A percentile compares a stretch with the other conserved stretches of the same genome.
Conservation (phyloP, 306 rosid genomes). For the Vicia villosa region DNA sequence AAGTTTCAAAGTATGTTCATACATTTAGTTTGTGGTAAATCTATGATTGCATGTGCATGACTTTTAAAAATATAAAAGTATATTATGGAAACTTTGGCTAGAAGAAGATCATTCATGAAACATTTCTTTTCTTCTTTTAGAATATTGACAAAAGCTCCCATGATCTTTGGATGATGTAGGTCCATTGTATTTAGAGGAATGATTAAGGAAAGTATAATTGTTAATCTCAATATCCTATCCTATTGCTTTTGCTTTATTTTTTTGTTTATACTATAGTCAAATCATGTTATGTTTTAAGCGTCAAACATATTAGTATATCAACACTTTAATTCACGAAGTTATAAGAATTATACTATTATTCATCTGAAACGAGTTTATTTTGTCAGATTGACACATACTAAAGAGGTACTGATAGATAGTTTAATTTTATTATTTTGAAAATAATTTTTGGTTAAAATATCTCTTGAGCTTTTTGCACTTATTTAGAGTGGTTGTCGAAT, state of each 20-base stretch:
- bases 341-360: not conserved
- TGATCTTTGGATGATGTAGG: slow-evolving; percentile 1
- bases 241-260: not conserved
- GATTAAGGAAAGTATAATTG: not conserved
- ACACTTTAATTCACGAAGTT: not conserved
- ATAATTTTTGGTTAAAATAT: too few relatives aligned
- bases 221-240: not conserved
- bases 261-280: not conserved
- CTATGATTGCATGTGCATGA: not conserved
- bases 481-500: too few relatives aligned
- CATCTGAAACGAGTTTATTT: not conserved
- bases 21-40: slow-evolving; percentile 19
- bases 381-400: too few relatives aligned
- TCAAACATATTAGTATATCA: not conserved
- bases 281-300: not conserved
- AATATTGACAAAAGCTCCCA: slow-evolving; percentile 18
- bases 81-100: slow-evolving; percentile 13
- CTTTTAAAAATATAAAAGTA: slow-evolving; percentile 9
- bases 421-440: too few relatives aligned
- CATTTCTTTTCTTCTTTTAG: slow-evolving; percentile 11
- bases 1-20: slow-evolving; percentile 19
- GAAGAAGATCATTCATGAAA: not conserved
- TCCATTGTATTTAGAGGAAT: not conserved
- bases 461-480: too few relatives aligned
- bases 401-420: too few relatives aligned